Percentiles rank a stretch among this genome's conserved stretches.
Evolutionary conservation across 2,329 filamentous ascomycete genomes (phyloP).

Genomic region (Nannizziopsis barbatae): DNA sequence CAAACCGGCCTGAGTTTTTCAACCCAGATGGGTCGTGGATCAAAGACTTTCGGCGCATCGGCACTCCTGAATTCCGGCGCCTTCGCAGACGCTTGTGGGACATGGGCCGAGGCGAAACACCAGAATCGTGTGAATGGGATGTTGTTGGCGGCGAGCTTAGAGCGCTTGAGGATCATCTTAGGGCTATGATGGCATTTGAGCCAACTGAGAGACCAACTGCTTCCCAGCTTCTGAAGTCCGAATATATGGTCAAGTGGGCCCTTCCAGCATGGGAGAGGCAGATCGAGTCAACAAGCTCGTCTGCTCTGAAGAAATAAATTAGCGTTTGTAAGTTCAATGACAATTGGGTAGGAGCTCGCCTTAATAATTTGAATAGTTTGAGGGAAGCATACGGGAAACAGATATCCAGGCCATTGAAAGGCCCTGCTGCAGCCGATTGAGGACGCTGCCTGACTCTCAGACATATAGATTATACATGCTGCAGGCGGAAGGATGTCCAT

Average conservation of each 20-base stretch:
- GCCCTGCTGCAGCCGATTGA: no score
- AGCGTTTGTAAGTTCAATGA: no score
- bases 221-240: conserved; percentile 15
- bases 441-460: no score
- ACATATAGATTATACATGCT: no score
- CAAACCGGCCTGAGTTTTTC: conserved; percentile 18
- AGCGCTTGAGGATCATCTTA: conserved; percentile 18
- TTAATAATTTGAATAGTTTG: no score
- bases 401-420: no score
- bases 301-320: background rate
- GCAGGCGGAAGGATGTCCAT: no score
- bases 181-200: conserved; percentile 19
- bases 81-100: conserved; percentile 17
- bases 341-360: no score
- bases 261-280: conserved; percentile 19
- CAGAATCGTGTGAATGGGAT: conserved; percentile 19
- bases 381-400: no score
- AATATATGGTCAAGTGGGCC: conserved; percentile 19
- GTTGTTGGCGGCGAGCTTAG: conserved; percentile 17
- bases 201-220: conserved; percentile 16
- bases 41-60: conserved; percentile 16
- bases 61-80: conserved; percentile 14
- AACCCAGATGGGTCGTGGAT: conserved; percentile 18
- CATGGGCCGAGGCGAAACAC: conserved; percentile 19
- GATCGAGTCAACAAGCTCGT: conserved; percentile 6